Percentiles rank a stretch among this genome's conserved stretches.
Evolutionary conservation across 2,329 filamentous ascomycete genomes (phyloP).

Genomic region (Boeremia lycopersici): DNA sequence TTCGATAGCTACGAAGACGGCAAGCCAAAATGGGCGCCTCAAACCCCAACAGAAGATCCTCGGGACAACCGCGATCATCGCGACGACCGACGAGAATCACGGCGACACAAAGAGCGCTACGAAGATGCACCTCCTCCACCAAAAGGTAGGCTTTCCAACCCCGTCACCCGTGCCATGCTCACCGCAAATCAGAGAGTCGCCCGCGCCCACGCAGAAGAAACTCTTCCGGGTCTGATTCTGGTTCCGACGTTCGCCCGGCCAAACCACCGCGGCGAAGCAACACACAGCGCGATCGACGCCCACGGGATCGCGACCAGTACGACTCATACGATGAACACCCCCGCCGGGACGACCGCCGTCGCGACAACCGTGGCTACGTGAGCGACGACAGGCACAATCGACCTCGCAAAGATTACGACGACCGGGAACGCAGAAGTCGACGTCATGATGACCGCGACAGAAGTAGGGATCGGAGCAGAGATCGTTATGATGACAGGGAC

Average conservation of each 20-base stretch:
- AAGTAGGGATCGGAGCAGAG: conserved; percentile 11
- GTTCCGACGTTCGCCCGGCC: conserved; percentile 22
- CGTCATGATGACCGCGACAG: conserved; percentile 20
- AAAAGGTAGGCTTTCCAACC: conserved; percentile 2
- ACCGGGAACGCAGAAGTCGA: conserved; percentile 16
- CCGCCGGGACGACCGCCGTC: conserved; percentile 19
- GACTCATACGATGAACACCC: conserved; percentile 38
- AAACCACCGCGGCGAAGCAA: conserved; percentile 29
- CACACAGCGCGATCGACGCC: conserved; percentile 25
- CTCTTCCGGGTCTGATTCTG: conserved; percentile 25
- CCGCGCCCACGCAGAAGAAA: conserved; percentile 26
- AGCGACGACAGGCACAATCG: conserved; percentile 33
- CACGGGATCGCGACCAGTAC: conserved; percentile 27
- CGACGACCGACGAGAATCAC: conserved; percentile 28
- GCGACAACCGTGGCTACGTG: conserved; percentile 34
- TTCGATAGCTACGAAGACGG: conserved; percentile 39
- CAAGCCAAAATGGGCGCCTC: conserved; percentile 34
- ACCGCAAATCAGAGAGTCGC: conserved; percentile 10
- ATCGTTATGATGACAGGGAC: conserved; percentile 9
- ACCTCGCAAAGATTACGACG: conserved; percentile 27
- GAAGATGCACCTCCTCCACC: conserved; percentile 25
- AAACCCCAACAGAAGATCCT: conserved; percentile 24
- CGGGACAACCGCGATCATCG: conserved; percentile 30
- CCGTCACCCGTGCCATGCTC: not conserved
- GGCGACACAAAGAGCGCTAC: conserved; percentile 23